phyloP scores from a whole-genome alignment of 108 stramenopile species.

The Fragilariopsis cylindrus region DNA sequence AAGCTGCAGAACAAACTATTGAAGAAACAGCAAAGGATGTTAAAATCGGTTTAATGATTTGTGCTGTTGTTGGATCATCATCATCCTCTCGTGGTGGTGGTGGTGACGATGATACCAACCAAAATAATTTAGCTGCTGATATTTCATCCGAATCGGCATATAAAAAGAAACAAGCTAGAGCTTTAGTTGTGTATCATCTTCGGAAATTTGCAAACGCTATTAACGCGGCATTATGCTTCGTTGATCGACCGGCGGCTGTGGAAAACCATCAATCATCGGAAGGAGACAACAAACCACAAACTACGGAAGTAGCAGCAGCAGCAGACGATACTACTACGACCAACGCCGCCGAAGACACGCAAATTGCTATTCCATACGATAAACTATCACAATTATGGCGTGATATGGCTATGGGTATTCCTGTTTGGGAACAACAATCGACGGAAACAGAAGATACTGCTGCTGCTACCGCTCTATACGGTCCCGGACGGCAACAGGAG shows the following conservation, averaged over 20 bases:
- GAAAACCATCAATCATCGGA: no score
- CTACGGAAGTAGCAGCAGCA: neutral
- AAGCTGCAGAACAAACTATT: constrained; percentile 4
- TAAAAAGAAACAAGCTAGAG: constrained; percentile 50
- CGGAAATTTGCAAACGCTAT: constrained; percentile 66
- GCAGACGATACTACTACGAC: neutral
- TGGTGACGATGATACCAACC: neutral
- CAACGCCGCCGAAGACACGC: constrained; percentile 1
- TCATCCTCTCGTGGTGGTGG: neutral
- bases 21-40: constrained; percentile 26
- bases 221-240: constrained; percentile 65
- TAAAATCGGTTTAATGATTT: constrained; percentile 38
- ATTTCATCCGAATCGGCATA: constrained; percentile 39
- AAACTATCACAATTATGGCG: constrained; percentile 28
- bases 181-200: constrained; percentile 78
- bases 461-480: constrained; percentile 39
- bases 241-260: constrained; percentile 7
- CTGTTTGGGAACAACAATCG: constrained; percentile 22
- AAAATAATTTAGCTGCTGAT: neutral
- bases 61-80: constrained; percentile 22
- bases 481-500: constrained; percentile 65
- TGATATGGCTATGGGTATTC: constrained; percentile 35
- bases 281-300: neutral
- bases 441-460: constrained; percentile 22
- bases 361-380: constrained; percentile 19